Evolutionary conservation across 495 filamentous ascomycete species (phyloP).

Genomic region (Xylona heveae): DNA sequence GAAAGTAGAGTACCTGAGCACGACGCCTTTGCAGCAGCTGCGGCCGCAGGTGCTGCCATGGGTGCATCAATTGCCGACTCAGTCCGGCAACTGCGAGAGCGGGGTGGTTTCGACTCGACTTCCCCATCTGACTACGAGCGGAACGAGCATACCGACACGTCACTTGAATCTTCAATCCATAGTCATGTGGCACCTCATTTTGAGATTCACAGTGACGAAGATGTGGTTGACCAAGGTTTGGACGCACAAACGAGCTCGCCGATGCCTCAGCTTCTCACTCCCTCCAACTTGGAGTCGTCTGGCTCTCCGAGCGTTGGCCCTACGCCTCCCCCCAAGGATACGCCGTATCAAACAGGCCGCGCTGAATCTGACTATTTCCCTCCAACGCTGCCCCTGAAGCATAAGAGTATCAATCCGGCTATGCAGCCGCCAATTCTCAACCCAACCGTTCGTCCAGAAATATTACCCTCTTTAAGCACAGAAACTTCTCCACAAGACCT

Average conservation of each 20-base stretch:
- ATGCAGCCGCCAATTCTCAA: constrained; percentile 9
- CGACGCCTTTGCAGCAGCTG: constrained; percentile 9
- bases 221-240: too few relatives aligned
- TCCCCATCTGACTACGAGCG: too few relatives aligned
- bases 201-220: too few relatives aligned
- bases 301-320: constrained; percentile 11
- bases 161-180: too few relatives aligned
- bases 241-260: too few relatives aligned
- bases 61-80: constrained; percentile 9
- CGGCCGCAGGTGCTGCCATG: constrained; percentile 9
- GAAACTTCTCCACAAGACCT: constrained; percentile 34
- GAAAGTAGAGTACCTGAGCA: too few relatives aligned
- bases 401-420: constrained; percentile 10
- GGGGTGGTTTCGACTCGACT: too few relatives aligned
- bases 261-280: too few relatives aligned
- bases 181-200: too few relatives aligned
- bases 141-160: too few relatives aligned
- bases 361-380: constrained; percentile 7
- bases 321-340: constrained; percentile 19
- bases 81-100: too few relatives aligned
- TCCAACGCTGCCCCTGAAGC: constrained; percentile 28
- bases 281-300: too few relatives aligned
- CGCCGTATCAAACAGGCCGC: constrained; percentile 6
- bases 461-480: constrained; percentile 32
- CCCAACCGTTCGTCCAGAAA: constrained; percentile 20